phyloP scores from a whole-genome alignment of 306 rosid species.

The Ceratonia siliqua region DNA sequence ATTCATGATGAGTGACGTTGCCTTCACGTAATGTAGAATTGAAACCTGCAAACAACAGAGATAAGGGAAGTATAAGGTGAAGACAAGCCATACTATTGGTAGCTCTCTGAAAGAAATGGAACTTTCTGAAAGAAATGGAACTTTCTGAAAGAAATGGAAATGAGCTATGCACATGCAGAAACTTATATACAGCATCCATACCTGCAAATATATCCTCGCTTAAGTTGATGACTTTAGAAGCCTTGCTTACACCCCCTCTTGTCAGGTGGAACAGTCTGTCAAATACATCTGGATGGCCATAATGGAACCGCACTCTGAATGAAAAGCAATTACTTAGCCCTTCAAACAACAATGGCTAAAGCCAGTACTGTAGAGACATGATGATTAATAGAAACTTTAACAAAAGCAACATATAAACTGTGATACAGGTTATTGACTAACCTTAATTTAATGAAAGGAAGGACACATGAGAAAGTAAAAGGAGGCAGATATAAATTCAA shows the following conservation, averaged over 20 bases:
- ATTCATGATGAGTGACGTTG: constrained; percentile 92
- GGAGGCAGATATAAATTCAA: constrained; percentile 1
- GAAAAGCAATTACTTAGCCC: constrained; percentile 34
- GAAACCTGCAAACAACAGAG: constrained; percentile 60
- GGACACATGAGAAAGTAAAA: not conserved
- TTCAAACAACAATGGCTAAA: constrained; percentile 28
- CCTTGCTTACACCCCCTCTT: constrained; percentile 98
- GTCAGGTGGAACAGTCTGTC: constrained; percentile 94
- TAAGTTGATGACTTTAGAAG: constrained; percentile 87
- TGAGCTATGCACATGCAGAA: not conserved
- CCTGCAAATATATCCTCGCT: constrained; percentile 99
- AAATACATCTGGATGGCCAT: constrained; percentile 98
- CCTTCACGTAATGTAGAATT: constrained; percentile 95
- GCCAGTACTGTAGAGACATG: constrained; percentile 12
- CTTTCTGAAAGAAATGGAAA: constrained; percentile 16
- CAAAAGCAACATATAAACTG: constrained; percentile 11
- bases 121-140: constrained; percentile 10
- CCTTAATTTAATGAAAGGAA: constrained; percentile 3
- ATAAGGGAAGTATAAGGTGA: not conserved
- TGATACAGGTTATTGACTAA: not conserved
- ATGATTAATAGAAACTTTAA: constrained; percentile 2
- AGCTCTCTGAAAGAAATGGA: constrained; percentile 3
- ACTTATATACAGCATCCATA: constrained; percentile 28
- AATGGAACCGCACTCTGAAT: constrained; percentile 96
- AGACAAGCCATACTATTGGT: constrained; percentile 3